Base-by-base conservation (phyloP, 192 early-diverging fungal species). In the Backusella westeae region DNA sequence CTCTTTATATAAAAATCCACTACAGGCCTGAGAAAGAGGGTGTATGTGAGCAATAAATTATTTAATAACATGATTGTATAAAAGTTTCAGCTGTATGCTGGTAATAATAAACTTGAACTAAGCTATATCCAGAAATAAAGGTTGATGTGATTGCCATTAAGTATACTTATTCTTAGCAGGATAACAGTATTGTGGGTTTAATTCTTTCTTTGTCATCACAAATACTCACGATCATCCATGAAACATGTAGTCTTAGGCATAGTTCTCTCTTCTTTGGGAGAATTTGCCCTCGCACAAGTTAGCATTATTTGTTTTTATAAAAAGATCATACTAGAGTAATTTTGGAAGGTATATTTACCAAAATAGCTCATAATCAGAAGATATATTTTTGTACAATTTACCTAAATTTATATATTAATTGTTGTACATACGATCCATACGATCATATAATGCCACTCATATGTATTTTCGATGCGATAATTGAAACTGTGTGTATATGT, bases 171-270 rank as follows among this genome's bases (percentile, higher is more conserved):
- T 49, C 26, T 29, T 63, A 63, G 5, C 3, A 63, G 56, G 26
- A 10, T 12, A 10, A 29, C 12, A 63, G 2, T 23, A 3, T 9
- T 29, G 56, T 63, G 23, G 26, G 21, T 49, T 49, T n/a, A 63
- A 63, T 63, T 63, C 21, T 63, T 63, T 63, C 56, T 63, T 63
- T 63, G 56, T 63, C 56, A 63, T 63, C 56, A 63, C 23, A 29
- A 63, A 63, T 63, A 63, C 56, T 63, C 56, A 63, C 56, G 56
- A 63, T 63, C 56, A 63, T 32, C 3, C 23, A 59, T 23, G 23
- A 59, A 59, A 12, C n/a, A 59, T 23, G 53, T 10, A 14, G 7
- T 10, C 21, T 63, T 29, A 26, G 26, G 56, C 10, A 29, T 63
- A 14, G 9, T 63, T 63, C 23, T 10, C 56, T 26, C 23, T 59